Base-by-base conservation (phyloP, 768 basidiomycete genomes). In the Tulasnella calospora region DNA sequence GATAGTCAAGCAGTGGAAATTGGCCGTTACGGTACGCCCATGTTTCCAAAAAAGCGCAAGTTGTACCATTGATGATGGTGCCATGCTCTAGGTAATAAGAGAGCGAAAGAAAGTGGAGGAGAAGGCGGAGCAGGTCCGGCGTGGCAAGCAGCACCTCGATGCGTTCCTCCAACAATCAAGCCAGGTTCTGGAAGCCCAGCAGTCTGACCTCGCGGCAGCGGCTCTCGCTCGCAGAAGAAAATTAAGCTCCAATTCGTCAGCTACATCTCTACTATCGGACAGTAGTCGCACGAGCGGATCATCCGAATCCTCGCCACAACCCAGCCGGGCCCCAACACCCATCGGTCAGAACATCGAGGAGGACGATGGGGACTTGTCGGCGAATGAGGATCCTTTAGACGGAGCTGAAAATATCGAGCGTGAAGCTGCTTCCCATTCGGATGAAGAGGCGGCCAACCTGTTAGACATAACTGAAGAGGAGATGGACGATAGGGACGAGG, bases 141-240 rank as follows among this genome's bases (percentile, higher is more conserved):
- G 91, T 7, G 94, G 96, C 0, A 92, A 92, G 79, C 90, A 92
- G 80, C 96, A 98, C 84, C 87, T 98, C 30, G 93, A 96, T 83
- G 94, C 92, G 5, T 94, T 98, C 80, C 86, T 98, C 70, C 90
- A 95, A 84, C 92, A 96, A 82, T 96, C 94, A 46, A 93, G 93
- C 0, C 91, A 92, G 71, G 90, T 97, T 78, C 85, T 98, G 79
- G 92, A 93, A 82, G 92, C 94, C 1, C 96, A 97, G 82, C 91
- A 92, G 70, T 87, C 88, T 0, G 92, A 93, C 81, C 84, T 95
- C 69, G 85, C 86, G 0, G 35, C 55, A 30, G 61, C 61, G 12
- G 61, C 61, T 27, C 61, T 67, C 33, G 61, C 61, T 67, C 61
- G 61, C 27, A 15, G 12, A 15, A 33, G n/a, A 35, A 21, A 27